Percentiles rank a stretch among this genome's conserved stretches.
Conservation (phyloP, 805 yeast species). For the Candida bentonensis region DNA sequence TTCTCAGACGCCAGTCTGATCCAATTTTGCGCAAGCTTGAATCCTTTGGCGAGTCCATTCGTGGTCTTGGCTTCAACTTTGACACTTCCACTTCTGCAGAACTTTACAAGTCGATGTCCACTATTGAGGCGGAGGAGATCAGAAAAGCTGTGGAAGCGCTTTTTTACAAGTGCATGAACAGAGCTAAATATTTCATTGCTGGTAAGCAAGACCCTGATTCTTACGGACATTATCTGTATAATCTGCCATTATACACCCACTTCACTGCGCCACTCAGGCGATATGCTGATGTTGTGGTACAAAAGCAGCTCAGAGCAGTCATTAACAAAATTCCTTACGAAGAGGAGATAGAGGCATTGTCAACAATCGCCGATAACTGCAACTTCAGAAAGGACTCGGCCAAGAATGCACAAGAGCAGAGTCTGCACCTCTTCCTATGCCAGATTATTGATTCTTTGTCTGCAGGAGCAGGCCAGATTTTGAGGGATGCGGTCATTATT, state of each 20-base stretch:
- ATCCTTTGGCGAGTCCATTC: slow-evolving; percentile 57
- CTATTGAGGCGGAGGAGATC: slow-evolving; percentile 43
- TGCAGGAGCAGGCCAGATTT: slow-evolving; percentile 52
- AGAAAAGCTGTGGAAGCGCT: slow-evolving; percentile 69
- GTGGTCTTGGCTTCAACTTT: slow-evolving; percentile 35
- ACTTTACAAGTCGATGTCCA: slow-evolving; percentile 55
- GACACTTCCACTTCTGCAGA: slow-evolving; percentile 65
- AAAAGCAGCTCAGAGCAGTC: slow-evolving; percentile 71
- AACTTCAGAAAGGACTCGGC: slow-evolving; percentile 94
- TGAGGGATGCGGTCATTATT: slow-evolving; percentile 73
- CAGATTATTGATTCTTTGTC: slow-evolving; percentile 70
- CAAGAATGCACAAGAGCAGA: slow-evolving; percentile 84
- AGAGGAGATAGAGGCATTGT: slow-evolving; percentile 39
- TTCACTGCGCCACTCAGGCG: slow-evolving; percentile 87
- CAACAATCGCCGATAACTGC: slow-evolving; percentile 81
- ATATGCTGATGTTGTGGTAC: slow-evolving; percentile 85
- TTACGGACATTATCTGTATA: slow-evolving; percentile 66
- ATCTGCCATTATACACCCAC: slow-evolving; percentile 79
- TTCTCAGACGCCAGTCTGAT: slow-evolving; percentile 74
- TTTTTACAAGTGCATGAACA: slow-evolving; percentile 64
- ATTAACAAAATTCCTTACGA: slow-evolving; percentile 23
- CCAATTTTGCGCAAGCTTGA: slow-evolving; percentile 76
- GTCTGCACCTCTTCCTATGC: slow-evolving; percentile 71
- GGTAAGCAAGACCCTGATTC: slow-evolving; percentile 73
- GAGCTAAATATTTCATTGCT: slow-evolving; percentile 80